A percentile compares a stretch with the other conserved stretches of the same genome.
Evolutionary conservation across 106 monocot species (phyloP).

Genomic region (Dendrobium huoshanense): DNA sequence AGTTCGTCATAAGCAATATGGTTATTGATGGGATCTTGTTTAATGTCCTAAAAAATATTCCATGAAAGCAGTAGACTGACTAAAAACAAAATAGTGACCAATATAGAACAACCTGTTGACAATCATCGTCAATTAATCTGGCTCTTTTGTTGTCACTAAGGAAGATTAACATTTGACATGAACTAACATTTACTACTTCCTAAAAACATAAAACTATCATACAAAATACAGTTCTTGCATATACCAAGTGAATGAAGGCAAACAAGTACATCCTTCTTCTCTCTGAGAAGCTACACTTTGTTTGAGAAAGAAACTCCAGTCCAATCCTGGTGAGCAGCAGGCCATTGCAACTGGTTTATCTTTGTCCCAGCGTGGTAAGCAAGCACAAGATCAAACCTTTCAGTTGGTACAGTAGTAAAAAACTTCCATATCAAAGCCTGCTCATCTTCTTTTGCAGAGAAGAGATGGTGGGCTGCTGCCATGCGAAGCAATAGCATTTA

Average conservation of each 20-base stretch:
- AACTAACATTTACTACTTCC: too few relatives aligned
- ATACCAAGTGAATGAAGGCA: not conserved
- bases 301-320: conserved; percentile 8
- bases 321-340: conserved; percentile 8
- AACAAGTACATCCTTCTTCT: not conserved
- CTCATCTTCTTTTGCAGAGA: conserved; percentile 64
- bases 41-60: too few relatives aligned
- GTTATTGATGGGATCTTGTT: too few relatives aligned
- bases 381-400: conserved; percentile 9
- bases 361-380: conserved; percentile 1
- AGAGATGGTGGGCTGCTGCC: conserved; percentile 16
- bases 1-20: too few relatives aligned
- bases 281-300: conserved; percentile 12
- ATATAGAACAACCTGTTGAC: too few relatives aligned
- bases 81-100: too few relatives aligned
- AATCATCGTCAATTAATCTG: too few relatives aligned
- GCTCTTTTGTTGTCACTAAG: too few relatives aligned
- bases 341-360: conserved; percentile 17
- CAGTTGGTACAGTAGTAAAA: conserved; percentile 7
- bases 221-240: not conserved
- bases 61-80: too few relatives aligned
- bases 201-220: not conserved
- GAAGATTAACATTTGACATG: too few relatives aligned
- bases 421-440: conserved; percentile 77
- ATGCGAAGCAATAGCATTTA: too few relatives aligned